These are phyloP conservation scores for Aspergillus taichungensis DNA, from an alignment of 495 filamentous ascomycete species.

Conservation along the genomic window DNA sequence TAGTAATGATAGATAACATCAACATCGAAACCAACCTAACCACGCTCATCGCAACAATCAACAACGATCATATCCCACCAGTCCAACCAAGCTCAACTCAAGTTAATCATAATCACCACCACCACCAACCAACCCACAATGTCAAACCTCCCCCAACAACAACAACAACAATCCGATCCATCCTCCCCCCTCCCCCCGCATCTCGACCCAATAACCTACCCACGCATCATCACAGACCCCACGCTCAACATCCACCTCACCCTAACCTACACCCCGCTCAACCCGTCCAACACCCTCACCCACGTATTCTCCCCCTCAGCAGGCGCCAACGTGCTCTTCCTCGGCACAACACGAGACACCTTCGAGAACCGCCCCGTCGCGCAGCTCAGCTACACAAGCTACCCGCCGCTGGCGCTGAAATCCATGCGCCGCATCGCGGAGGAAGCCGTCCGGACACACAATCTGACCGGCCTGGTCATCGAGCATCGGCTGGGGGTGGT, in stretches of 20 bases:
- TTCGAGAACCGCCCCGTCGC: constrained; percentile 68
- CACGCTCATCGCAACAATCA: too few species aligned
- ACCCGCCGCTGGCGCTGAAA: constrained; percentile 63
- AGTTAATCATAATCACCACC: too few species aligned
- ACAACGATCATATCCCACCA: too few species aligned
- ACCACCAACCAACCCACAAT: too few species aligned
- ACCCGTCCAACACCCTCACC: constrained; percentile 49
- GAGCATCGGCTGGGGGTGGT: constrained; percentile 81
- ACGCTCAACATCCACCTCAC: constrained; percentile 31
- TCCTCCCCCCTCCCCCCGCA: constrained; percentile 19
- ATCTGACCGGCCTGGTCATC: constrained; percentile 62
- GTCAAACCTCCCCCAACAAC: neutral
- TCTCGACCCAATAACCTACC: constrained; percentile 35
- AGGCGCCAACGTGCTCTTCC: constrained; percentile 82
- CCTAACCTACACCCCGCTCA: constrained; percentile 54
- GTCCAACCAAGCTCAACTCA: too few species aligned
- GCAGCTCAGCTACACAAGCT: constrained; percentile 75
- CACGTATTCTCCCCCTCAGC: constrained; percentile 69
- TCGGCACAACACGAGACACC: constrained; percentile 80
- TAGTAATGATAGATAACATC: too few species aligned
- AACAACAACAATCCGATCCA: neutral
- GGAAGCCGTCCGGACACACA: constrained; percentile 47
- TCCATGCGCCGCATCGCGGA: constrained; percentile 65
- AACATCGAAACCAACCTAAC: too few species aligned
- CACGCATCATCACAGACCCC: constrained; percentile 21